Conservation (phyloP, 306 rosid species). For the Fragaria iinumae region DNA sequence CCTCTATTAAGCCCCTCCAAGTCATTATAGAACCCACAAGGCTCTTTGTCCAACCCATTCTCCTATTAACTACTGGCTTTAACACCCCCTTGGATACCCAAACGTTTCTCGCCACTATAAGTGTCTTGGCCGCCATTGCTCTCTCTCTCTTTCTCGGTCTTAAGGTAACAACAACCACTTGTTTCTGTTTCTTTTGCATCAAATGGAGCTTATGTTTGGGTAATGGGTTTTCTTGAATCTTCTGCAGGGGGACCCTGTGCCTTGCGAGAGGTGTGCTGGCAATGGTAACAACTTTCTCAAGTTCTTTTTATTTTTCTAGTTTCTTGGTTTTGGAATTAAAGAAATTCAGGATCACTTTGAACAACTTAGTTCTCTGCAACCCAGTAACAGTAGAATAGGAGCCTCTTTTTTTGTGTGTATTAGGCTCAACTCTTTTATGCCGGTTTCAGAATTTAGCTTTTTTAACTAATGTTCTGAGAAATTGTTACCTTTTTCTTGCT, state of each 20-base stretch:
- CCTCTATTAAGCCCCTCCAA: slow-evolving; percentile 32
- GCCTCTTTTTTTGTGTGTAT: background rate
- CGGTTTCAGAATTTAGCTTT: background rate
- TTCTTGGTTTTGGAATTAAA: slow-evolving; percentile 14
- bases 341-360: background rate
- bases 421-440: background rate
- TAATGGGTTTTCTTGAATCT: slow-evolving; percentile 12
- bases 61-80: slow-evolving; percentile 46
- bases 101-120: slow-evolving; percentile 68
- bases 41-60: slow-evolving; percentile 55
- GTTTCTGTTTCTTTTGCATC: background rate
- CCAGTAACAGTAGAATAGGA: background rate
- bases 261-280: slow-evolving; percentile 94
- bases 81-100: slow-evolving; percentile 65
- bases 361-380: background rate
- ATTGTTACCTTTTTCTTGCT: background rate
- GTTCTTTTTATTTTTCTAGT: background rate
- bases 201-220: slow-evolving; percentile 6
- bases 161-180: slow-evolving; percentile 47
- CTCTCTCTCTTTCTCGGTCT: slow-evolving; percentile 90
- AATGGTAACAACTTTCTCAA: slow-evolving; percentile 51
- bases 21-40: slow-evolving; percentile 29
- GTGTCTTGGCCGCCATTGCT: slow-evolving; percentile 84
- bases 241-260: slow-evolving; percentile 90
- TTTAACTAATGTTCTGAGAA: background rate